Evolutionary conservation across 495 filamentous ascomycete genomes (phyloP).

Genomic region (Patellaria atrata): DNA sequence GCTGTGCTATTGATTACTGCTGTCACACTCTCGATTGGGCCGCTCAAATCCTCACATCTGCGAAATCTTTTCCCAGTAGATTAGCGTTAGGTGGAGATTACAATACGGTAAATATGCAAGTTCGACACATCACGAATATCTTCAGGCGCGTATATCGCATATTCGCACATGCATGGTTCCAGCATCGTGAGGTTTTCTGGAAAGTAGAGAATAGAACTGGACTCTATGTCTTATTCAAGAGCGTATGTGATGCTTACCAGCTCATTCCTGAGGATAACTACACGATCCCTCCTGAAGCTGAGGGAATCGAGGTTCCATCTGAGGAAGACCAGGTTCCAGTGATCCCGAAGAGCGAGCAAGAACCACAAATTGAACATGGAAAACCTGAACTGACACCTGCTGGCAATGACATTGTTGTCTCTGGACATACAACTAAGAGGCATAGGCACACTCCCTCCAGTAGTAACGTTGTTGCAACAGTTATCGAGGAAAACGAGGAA

Average conservation of each 20-base stretch:
- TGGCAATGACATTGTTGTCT: slow-evolving; percentile 5
- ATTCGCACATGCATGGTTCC: slow-evolving; percentile 98
- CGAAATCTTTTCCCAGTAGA: slow-evolving; percentile 83
- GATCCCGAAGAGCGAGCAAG: too few relatives aligned
- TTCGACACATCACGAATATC: slow-evolving; percentile 82
- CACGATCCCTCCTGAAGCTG: slow-evolving; percentile 85
- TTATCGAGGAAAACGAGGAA: slow-evolving; percentile 21
- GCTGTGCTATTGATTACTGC: slow-evolving; percentile 97
- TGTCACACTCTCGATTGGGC: slow-evolving; percentile 98
- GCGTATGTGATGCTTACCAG: slow-evolving; percentile 78
- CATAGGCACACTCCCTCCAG: slow-evolving; percentile 18
- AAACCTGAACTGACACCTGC: slow-evolving; percentile 5
- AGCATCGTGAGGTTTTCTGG: slow-evolving; percentile 92
- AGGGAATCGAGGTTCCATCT: slow-evolving; percentile 42
- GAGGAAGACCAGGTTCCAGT: slow-evolving; percentile 15
- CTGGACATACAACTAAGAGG: slow-evolving; percentile 16
- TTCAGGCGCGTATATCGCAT: slow-evolving; percentile 89
- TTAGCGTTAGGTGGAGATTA: slow-evolving; percentile 47
- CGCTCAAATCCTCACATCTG: slow-evolving; percentile 72
- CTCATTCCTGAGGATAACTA: slow-evolving; percentile 88
- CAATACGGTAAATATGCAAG: slow-evolving; percentile 33
- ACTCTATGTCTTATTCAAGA: slow-evolving; percentile 91
- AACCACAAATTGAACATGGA: background rate
- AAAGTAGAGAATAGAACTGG: slow-evolving; percentile 78
- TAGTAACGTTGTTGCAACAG: slow-evolving; percentile 13